A percentile compares a stretch with the other conserved stretches of the same genome.
phyloP scores from a whole-genome alignment of 177 flowering plant genomes.

The Vitis hybrid region DNA sequence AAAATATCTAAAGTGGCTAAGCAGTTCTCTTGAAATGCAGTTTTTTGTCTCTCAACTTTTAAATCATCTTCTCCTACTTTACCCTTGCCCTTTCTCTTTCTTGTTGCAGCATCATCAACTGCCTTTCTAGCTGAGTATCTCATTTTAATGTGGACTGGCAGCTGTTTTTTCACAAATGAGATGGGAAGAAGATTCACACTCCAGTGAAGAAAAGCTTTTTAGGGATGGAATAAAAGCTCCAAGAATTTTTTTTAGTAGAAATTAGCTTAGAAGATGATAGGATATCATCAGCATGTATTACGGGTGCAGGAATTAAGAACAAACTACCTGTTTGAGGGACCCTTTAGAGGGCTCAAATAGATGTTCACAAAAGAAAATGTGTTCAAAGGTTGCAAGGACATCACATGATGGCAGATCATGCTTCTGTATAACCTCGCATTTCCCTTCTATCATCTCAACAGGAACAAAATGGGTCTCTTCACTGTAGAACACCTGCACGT shows the following conservation, averaged over 20 bases:
- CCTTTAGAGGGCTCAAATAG: slow-evolving; percentile 78
- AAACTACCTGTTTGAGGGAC: slow-evolving; percentile 75
- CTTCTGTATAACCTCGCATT: slow-evolving; percentile 77
- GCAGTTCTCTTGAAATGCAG: slow-evolving; percentile 26
- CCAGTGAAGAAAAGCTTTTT: not conserved
- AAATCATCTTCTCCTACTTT: slow-evolving; percentile 60
- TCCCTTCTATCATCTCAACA: slow-evolving; percentile 64
- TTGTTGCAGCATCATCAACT: slow-evolving; percentile 36
- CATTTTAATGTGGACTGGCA: slow-evolving; percentile 59
- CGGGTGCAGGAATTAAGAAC: not conserved
- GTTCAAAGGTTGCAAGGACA: slow-evolving; percentile 54
- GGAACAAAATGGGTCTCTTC: slow-evolving; percentile 49
- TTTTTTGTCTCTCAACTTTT: slow-evolving; percentile 22
- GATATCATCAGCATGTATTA: not conserved
- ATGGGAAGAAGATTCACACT: not conserved
- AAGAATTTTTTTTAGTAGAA: not conserved
- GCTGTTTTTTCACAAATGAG: slow-evolving; percentile 36
- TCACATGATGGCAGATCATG: slow-evolving; percentile 50
- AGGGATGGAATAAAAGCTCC: not conserved
- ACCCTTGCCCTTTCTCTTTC: slow-evolving; percentile 80
- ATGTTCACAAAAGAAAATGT: slow-evolving; percentile 81
- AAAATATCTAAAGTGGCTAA: slow-evolving; percentile 90
- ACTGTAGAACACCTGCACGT: slow-evolving; percentile 75
- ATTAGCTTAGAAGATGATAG: not conserved
- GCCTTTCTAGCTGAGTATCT: slow-evolving; percentile 31